phyloP scores from a whole-genome alignment of 225 moss, liverwort and hornwort species.

The Pseudisothecium myosuroides region DNA sequence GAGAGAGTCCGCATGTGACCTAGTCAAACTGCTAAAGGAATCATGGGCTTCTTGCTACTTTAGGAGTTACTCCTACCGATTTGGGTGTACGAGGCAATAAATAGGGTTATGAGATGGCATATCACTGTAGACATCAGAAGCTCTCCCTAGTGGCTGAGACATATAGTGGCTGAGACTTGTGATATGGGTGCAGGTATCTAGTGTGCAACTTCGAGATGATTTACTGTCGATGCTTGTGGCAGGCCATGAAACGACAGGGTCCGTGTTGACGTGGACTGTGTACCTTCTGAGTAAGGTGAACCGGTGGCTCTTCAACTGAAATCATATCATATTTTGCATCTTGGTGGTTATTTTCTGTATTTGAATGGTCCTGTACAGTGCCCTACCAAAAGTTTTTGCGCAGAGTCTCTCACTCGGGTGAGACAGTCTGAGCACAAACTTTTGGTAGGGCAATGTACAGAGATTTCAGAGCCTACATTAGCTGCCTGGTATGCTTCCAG shows the following conservation, averaged over 20 bases:
- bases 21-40: background rate
- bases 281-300: conserved; percentile 88
- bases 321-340: background rate
- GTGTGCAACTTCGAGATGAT: conserved; percentile 90
- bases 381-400: too few species aligned
- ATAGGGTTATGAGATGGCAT: background rate
- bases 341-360: background rate
- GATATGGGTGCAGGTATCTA: conserved; percentile 61
- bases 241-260: conserved; percentile 98
- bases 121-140: background rate
- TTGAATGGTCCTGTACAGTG: background rate
- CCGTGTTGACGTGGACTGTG: conserved; percentile 96
- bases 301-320: background rate
- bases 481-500: background rate
- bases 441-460: too few species aligned
- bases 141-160: background rate
- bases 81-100: background rate
- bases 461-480: background rate
- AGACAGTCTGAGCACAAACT: too few species aligned
- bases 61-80: background rate
- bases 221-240: conserved; percentile 99
- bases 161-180: background rate
- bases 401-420: too few species aligned
- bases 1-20: background rate
- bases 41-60: background rate